These are phyloP conservation scores for Penicillium brasilianum DNA, from an alignment of 2,329 filamentous ascomycete genomes.

Conservation along the genomic window DNA sequence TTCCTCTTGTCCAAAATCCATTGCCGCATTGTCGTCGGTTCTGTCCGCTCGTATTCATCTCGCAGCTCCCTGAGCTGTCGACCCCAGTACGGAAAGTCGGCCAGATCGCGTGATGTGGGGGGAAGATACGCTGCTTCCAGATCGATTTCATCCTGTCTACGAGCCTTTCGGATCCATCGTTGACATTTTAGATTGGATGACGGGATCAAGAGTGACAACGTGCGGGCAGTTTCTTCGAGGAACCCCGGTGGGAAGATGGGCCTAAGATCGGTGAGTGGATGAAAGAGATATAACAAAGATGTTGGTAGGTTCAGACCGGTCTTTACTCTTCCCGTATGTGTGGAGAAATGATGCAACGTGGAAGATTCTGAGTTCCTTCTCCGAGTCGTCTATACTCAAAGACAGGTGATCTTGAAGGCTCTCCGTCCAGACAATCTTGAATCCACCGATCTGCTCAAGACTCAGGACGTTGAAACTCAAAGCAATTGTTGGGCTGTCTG, in stretches of 20 bases:
- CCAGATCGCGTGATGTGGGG: conserved; percentile 25
- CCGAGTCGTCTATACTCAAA: not conserved
- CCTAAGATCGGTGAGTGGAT: not conserved
- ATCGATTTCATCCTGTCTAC: conserved; percentile 8
- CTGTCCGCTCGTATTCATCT: conserved; percentile 24
- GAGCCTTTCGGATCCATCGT: conserved; percentile 13
- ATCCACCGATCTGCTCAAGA: conserved; percentile 3
- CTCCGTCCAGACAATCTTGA: conserved; percentile 9
- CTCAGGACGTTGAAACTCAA: not conserved
- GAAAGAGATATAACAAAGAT: not conserved
- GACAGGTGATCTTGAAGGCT: not conserved
- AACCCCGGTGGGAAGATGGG: conserved; percentile 7
- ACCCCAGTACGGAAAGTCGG: conserved; percentile 38
- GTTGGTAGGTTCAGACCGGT: not conserved
- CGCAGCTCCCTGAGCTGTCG: conserved; percentile 37
- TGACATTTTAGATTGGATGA: conserved; percentile 14
- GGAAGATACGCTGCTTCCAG: conserved; percentile 9
- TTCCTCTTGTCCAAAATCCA: conserved; percentile 41
- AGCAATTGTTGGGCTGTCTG: not conserved
- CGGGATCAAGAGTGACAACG: conserved; percentile 16
- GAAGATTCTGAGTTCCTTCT: not conserved
- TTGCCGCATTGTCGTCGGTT: conserved; percentile 31
- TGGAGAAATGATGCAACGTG: not conserved
- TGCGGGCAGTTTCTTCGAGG: conserved; percentile 14
- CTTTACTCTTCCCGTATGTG: not conserved